Conservation (phyloP, 805 yeast genomes). For the Saturnispora saitoi region DNA sequence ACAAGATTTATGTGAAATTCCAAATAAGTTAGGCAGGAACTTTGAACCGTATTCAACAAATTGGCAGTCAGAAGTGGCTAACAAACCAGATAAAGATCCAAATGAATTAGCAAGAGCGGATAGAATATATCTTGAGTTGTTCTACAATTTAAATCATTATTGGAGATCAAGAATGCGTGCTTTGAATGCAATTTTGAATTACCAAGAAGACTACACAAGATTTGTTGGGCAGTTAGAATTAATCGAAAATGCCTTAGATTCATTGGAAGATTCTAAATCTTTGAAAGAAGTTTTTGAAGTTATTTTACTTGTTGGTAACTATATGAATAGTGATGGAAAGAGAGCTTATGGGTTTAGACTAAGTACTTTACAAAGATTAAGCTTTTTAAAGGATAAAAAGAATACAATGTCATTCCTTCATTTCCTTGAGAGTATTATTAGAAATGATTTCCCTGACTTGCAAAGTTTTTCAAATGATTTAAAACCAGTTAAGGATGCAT, state of each 20-base stretch:
- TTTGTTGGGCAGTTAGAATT: slow-evolving; percentile 55
- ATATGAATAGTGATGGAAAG: slow-evolving; percentile 88
- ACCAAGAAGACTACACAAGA: slow-evolving; percentile 71
- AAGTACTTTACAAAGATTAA: slow-evolving; percentile 80
- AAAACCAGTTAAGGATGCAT: slow-evolving; percentile 46
- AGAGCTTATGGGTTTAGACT: slow-evolving; percentile 91
- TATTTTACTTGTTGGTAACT: slow-evolving; percentile 87
- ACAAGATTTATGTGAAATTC: slow-evolving; percentile 66
- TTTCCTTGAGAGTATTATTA: slow-evolving; percentile 81
- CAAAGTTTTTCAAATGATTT: slow-evolving; percentile 70
- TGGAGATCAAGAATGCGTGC: slow-evolving; percentile 93
- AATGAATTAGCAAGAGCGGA: slow-evolving; percentile 80
- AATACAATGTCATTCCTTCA: slow-evolving; percentile 86
- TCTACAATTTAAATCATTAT: slow-evolving; percentile 75
- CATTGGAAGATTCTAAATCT: slow-evolving; percentile 56
- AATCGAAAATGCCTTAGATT: slow-evolving; percentile 65
- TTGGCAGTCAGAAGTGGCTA: slow-evolving; percentile 38
- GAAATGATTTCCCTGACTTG: slow-evolving; percentile 75
- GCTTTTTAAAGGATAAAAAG: slow-evolving; percentile 81
- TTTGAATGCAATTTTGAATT: slow-evolving; percentile 55
- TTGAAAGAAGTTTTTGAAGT: slow-evolving; percentile 71
- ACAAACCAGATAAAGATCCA: slow-evolving; percentile 60
- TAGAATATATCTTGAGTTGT: slow-evolving; percentile 69
- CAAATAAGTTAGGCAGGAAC: slow-evolving; percentile 60
- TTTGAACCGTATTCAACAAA: slow-evolving; percentile 76